Conservation (phyloP, 139 green algal species). For the Ettlia oleoabundans region DNA sequence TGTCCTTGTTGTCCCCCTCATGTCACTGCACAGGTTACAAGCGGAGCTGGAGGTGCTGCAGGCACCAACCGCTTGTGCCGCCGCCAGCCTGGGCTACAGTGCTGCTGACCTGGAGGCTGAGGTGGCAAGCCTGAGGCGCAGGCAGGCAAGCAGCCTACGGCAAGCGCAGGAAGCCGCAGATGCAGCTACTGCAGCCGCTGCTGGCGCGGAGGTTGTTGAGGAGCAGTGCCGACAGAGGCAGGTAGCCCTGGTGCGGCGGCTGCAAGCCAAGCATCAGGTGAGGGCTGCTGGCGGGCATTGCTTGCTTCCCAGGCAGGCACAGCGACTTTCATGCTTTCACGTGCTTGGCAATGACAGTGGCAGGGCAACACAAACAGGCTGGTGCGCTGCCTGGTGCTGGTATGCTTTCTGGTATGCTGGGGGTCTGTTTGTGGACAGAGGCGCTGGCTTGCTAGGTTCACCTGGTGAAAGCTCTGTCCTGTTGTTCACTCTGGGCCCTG, state of each 20-base stretch:
- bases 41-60: slow-evolving; percentile 20
- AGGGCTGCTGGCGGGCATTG: not conserved
- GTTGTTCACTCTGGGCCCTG: too few species aligned
- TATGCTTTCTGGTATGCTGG: too few species aligned
- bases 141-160: not conserved
- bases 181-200: not conserved
- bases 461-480: too few species aligned
- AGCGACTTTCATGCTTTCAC: too few species aligned
- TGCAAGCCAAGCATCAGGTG: slow-evolving; percentile 27
- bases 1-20: not conserved
- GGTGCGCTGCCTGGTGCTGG: too few species aligned
- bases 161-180: not conserved
- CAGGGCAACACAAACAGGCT: too few species aligned
- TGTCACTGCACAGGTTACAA: slow-evolving; percentile 8
- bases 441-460: too few species aligned
- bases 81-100: slow-evolving; percentile 8
- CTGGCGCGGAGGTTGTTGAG: slow-evolving; percentile 3
- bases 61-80: not conserved
- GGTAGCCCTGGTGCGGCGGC: not conserved
- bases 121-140: slow-evolving; percentile 15
- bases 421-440: too few species aligned
- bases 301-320: not conserved
- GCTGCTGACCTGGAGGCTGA: slow-evolving; percentile 5
- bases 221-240: slow-evolving; percentile 1
- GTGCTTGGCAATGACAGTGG: too few species aligned